phyloP scores from a whole-genome alignment of 2,329 filamentous ascomycete genomes.

The Aspergillus luchuensis region DNA sequence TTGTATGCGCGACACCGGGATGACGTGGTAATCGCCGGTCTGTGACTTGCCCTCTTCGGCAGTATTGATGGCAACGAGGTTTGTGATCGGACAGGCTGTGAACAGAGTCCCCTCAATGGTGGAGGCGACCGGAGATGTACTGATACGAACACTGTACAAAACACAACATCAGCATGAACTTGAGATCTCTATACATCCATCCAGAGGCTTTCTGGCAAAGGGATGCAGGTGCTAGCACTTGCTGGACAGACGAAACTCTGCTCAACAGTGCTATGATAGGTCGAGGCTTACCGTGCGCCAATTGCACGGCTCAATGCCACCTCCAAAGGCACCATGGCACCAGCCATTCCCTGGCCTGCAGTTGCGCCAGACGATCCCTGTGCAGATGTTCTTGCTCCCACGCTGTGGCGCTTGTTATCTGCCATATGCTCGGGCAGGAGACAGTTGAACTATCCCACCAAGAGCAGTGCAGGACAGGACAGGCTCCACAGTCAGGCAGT shows the following conservation, averaged over 20 bases:
- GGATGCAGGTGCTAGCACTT: neutral
- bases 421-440: slow-evolving; percentile 47
- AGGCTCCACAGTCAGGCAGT: slow-evolving; percentile 2
- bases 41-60: slow-evolving; percentile 40
- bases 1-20: slow-evolving; percentile 62
- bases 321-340: slow-evolving; percentile 53
- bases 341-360: slow-evolving; percentile 40
- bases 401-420: slow-evolving; percentile 60
- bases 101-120: slow-evolving; percentile 64
- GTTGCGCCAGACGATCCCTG: slow-evolving; percentile 38
- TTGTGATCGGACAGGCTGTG: slow-evolving; percentile 62
- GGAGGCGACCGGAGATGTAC: slow-evolving; percentile 53
- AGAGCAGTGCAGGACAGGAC: neutral
- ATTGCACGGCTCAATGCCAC: slow-evolving; percentile 61
- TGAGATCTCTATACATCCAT: neutral
- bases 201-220: neutral
- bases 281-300: slow-evolving; percentile 58
- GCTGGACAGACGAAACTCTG: neutral
- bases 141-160: slow-evolving; percentile 57
- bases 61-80: slow-evolving; percentile 63
- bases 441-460: neutral
- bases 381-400: slow-evolving; percentile 52
- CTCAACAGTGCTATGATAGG: neutral
- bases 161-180: slow-evolving; percentile 9
- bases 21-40: slow-evolving; percentile 61